phyloP scores from a whole-genome alignment of 768 basidiomycete genomes.

The Pleurotus platypus region DNA sequence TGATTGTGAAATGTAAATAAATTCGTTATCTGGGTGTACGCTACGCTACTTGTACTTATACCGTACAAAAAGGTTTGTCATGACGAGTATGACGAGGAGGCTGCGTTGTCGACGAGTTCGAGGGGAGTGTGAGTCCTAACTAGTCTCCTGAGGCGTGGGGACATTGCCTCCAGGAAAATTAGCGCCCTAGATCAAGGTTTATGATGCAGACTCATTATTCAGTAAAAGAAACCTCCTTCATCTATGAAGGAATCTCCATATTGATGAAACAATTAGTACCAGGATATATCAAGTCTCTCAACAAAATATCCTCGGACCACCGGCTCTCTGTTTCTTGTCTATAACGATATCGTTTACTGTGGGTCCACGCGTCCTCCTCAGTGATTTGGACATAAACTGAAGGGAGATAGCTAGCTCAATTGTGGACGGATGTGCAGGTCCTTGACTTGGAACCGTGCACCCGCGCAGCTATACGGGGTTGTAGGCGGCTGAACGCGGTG shows the following conservation, averaged over 20 bases:
- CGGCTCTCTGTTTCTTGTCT: conserved; percentile 66
- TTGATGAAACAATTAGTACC: conserved; percentile 30
- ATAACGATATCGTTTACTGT: conserved; percentile 72
- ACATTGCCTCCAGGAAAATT: too few species aligned
- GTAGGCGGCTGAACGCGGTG: conserved; percentile 48
- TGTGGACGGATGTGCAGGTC: conserved; percentile 59
- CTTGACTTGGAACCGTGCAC: conserved; percentile 30
- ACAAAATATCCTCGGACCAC: conserved; percentile 61
- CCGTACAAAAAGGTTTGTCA: too few species aligned
- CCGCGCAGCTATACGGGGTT: conserved; percentile 57
- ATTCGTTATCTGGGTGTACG: too few species aligned
- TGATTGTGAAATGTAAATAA: not conserved
- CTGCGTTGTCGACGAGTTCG: too few species aligned
- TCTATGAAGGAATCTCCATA: too few species aligned
- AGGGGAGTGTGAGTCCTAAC: too few species aligned
- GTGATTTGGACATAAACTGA: not conserved
- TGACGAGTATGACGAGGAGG: too few species aligned
- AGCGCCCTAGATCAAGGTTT: too few species aligned
- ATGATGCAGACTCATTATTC: too few species aligned
- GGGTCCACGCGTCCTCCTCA: conserved; percentile 6
- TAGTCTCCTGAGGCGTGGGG: too few species aligned
- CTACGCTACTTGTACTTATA: too few species aligned
- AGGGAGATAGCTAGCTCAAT: conserved; percentile 46
- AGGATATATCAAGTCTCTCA: conserved; percentile 41
- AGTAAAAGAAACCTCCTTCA: too few species aligned